These are phyloP conservation scores for Teunomyces barrocoloradensis DNA, from an alignment of 805 yeast genomes.

Conservation along the genomic window DNA sequence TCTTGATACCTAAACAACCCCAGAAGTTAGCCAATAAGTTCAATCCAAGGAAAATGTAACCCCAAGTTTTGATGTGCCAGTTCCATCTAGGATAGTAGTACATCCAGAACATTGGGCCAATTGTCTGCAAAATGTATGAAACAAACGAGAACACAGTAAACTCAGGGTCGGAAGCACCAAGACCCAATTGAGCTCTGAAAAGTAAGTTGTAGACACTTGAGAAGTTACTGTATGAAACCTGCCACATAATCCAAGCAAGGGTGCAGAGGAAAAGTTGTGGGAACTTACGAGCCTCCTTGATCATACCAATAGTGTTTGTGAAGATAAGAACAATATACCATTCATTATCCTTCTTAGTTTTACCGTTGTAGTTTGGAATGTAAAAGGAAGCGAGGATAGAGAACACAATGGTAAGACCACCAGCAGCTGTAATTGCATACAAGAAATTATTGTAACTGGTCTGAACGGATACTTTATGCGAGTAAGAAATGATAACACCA, in stretches of 20 bases:
- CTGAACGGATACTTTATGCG: slow-evolving; percentile 18
- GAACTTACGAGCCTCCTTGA: slow-evolving; percentile 23
- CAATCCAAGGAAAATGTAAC: slow-evolving; percentile 28
- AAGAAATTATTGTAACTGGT: slow-evolving; percentile 32
- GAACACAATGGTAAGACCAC: slow-evolving; percentile 27
- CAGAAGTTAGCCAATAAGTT: slow-evolving; percentile 34
- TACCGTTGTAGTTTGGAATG: slow-evolving; percentile 31
- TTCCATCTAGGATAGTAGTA: slow-evolving; percentile 22
- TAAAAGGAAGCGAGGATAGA: slow-evolving; percentile 22
- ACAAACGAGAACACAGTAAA: slow-evolving; percentile 38
- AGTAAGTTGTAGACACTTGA: slow-evolving; percentile 32
- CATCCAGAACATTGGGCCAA: slow-evolving; percentile 41
- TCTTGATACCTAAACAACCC: slow-evolving; percentile 36
- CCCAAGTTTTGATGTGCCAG: slow-evolving; percentile 33
- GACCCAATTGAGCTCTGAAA: slow-evolving; percentile 39
- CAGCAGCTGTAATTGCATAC: slow-evolving; percentile 39
- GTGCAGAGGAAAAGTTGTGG: slow-evolving; percentile 35
- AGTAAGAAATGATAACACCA: slow-evolving; percentile 35
- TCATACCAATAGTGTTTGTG: slow-evolving; percentile 21
- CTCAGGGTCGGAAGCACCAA: slow-evolving; percentile 38
- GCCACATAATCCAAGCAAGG: slow-evolving; percentile 43
- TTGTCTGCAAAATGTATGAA: slow-evolving; percentile 29
- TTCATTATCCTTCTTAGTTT: slow-evolving; percentile 21
- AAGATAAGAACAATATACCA: slow-evolving; percentile 20
- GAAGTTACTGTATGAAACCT: slow-evolving; percentile 33